A percentile compares a stretch with the other conserved stretches of the same genome.
These are phyloP conservation scores for Fragilariopsis cylindrus DNA, from an alignment of 108 stramenopile species.

Conservation along the genomic window DNA sequence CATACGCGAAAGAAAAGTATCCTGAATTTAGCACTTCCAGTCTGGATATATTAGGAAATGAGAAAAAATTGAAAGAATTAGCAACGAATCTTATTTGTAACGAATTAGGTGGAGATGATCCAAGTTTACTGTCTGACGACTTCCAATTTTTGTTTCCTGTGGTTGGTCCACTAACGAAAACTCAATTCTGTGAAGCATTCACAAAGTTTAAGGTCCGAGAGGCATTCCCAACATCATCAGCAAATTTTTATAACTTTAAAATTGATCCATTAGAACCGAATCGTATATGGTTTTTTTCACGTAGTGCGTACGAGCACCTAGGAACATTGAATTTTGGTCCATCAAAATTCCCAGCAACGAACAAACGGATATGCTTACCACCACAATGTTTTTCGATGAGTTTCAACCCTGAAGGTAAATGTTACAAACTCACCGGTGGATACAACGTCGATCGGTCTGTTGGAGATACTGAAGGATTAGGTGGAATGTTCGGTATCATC, in stretches of 20 bases:
- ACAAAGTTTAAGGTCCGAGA: conserved; percentile 51
- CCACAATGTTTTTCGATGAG: conserved; percentile 45
- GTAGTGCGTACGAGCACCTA: conserved; percentile 39
- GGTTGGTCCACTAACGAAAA: conserved; percentile 62
- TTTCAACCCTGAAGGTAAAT: conserved; percentile 53
- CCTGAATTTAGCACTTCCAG: neutral
- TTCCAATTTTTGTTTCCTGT: conserved; percentile 79
- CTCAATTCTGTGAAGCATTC: conserved; percentile 60
- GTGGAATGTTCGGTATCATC: conserved; percentile 75
- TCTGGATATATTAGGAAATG: neutral
- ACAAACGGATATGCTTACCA: conserved; percentile 21
- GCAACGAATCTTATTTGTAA: neutral
- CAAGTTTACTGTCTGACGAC: neutral
- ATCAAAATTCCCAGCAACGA: conserved; percentile 26
- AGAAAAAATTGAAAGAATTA: neutral
- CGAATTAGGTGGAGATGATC: conserved; percentile 7
- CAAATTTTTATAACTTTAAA: conserved; percentile 49
- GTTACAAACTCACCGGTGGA: conserved; percentile 64
- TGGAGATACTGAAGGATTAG: conserved; percentile 82
- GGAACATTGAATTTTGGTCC: conserved; percentile 51
- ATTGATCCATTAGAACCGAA: conserved; percentile 75
- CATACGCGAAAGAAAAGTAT: neutral
- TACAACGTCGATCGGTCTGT: conserved; percentile 72
- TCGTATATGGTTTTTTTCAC: conserved; percentile 69
- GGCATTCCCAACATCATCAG: conserved; percentile 43